These are phyloP conservation scores for Penicillium desertorum DNA, from an alignment of 495 filamentous ascomycete genomes.

Conservation along the genomic window DNA sequence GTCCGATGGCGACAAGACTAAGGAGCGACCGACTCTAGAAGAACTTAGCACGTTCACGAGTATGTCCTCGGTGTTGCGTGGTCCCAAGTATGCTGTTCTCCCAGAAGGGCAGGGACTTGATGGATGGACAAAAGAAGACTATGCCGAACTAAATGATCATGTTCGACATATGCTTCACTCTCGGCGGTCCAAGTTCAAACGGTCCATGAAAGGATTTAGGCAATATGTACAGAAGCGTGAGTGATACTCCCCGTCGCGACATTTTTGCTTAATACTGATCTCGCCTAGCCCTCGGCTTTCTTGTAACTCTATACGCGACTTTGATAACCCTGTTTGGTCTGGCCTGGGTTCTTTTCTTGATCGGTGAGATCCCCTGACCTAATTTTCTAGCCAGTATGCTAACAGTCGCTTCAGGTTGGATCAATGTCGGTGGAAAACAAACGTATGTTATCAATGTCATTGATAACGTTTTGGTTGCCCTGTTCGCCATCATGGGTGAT, in stretches of 20 bases:
- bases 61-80: conserved; percentile 36
- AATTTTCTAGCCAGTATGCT: neutral
- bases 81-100: conserved; percentile 41
- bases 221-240: conserved; percentile 68
- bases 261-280: neutral
- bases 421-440: conserved; percentile 72
- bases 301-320: conserved; percentile 76
- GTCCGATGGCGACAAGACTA: conserved; percentile 24
- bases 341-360: conserved; percentile 81
- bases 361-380: conserved; percentile 44
- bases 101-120: conserved; percentile 61
- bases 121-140: conserved; percentile 68
- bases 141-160: conserved; percentile 72
- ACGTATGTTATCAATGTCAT: conserved; percentile 71
- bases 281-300: conserved; percentile 61
- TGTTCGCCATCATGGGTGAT: conserved; percentile 77
- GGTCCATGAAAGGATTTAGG: conserved; percentile 69
- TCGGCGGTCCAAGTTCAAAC: conserved; percentile 69
- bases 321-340: conserved; percentile 78
- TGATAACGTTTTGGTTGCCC: conserved; percentile 72
- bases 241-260: conserved; percentile 14
- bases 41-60: conserved; percentile 31
- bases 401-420: conserved; percentile 55
- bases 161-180: conserved; percentile 83
- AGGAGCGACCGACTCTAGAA: conserved; percentile 30